phyloP scores from a whole-genome alignment of 2,329 filamentous ascomycete species.

The Capronia epimyces region DNA sequence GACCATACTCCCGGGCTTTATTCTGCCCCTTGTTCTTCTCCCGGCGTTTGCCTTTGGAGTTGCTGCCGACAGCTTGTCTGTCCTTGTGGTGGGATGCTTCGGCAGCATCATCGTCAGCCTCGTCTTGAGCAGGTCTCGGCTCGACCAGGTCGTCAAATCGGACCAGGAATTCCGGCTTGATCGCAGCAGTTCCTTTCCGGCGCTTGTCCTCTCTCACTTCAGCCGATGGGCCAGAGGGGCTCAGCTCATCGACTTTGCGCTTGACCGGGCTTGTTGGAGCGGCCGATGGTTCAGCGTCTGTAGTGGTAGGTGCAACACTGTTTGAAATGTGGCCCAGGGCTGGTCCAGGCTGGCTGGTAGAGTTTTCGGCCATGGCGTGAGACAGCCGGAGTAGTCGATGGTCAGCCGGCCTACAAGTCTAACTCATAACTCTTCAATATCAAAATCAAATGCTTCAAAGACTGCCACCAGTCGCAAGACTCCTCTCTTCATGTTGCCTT shows the following conservation, averaged over 20 bases:
- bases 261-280: slow-evolving; percentile 46
- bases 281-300: neutral
- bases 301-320: neutral
- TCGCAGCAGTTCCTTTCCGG: slow-evolving; percentile 58
- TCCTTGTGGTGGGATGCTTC: slow-evolving; percentile 50
- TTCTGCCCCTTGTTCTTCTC: slow-evolving; percentile 71
- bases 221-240: slow-evolving; percentile 21
- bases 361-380: slow-evolving; percentile 4
- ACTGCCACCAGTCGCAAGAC: too few relatives aligned
- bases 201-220: slow-evolving; percentile 34
- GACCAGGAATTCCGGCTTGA: slow-evolving; percentile 64
- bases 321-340: slow-evolving; percentile 3
- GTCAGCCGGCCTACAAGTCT: too few relatives aligned
- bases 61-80: slow-evolving; percentile 36
- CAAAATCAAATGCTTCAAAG: too few relatives aligned
- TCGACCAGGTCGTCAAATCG: slow-evolving; percentile 25
- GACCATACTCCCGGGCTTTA: slow-evolving; percentile 72
- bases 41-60: slow-evolving; percentile 46
- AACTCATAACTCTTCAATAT: too few relatives aligned
- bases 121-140: slow-evolving; percentile 33
- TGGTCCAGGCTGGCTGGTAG: slow-evolving; percentile 3
- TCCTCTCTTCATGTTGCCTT: too few relatives aligned
- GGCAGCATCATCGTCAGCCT: slow-evolving; percentile 53
- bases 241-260: slow-evolving; percentile 47
- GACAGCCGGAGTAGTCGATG: neutral